Conservation (phyloP, 352 stramenopile species). For the Phytophthora nicotianae region DNA sequence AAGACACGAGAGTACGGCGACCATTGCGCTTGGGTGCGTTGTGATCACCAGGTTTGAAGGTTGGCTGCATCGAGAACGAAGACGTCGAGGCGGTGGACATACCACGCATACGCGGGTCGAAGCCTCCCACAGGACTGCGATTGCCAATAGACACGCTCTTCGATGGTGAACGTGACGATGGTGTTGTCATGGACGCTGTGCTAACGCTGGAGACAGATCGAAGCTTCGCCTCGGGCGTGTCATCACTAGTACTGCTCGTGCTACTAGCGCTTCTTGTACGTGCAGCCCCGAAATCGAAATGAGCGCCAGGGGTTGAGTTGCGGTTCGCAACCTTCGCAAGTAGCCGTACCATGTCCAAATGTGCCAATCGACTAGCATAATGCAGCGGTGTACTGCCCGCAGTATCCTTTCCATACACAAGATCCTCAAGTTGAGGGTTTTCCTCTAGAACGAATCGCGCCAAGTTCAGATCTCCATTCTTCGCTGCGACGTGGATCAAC, state of each 20-base stretch:
- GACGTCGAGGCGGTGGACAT: slow-evolving; percentile 43
- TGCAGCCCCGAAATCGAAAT: slow-evolving; percentile 53
- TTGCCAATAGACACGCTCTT: slow-evolving; percentile 46
- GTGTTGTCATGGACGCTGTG: slow-evolving; percentile 42
- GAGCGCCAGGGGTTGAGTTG: slow-evolving; percentile 60
- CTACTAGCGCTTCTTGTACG: slow-evolving; percentile 71
- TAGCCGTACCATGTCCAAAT: slow-evolving; percentile 87
- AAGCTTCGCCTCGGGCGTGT: slow-evolving; percentile 52
- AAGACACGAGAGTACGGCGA: slow-evolving; percentile 73
- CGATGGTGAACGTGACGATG: slow-evolving; percentile 54
- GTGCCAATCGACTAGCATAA: slow-evolving; percentile 74
- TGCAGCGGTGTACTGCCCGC: slow-evolving; percentile 85
- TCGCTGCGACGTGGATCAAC: slow-evolving; percentile 88
- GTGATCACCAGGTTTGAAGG: slow-evolving; percentile 57
- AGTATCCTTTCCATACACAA: slow-evolving; percentile 82
- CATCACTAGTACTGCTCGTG: slow-evolving; percentile 59
- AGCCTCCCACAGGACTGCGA: slow-evolving; percentile 30
- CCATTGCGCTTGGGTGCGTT: slow-evolving; percentile 50
- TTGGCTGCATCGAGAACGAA: slow-evolving; percentile 69
- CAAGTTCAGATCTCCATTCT: slow-evolving; percentile 86
- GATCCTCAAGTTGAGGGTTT: slow-evolving; percentile 81
- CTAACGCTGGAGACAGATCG: slow-evolving; percentile 61
- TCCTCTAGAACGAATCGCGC: slow-evolving; percentile 85
- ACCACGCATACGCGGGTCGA: slow-evolving; percentile 40
- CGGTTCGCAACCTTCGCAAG: slow-evolving; percentile 86